Evolutionary conservation across 371 early-diverging fungal species (phyloP), one percentile per base, ranked within the genome.

Genomic region (Smittium culicis): DNA sequence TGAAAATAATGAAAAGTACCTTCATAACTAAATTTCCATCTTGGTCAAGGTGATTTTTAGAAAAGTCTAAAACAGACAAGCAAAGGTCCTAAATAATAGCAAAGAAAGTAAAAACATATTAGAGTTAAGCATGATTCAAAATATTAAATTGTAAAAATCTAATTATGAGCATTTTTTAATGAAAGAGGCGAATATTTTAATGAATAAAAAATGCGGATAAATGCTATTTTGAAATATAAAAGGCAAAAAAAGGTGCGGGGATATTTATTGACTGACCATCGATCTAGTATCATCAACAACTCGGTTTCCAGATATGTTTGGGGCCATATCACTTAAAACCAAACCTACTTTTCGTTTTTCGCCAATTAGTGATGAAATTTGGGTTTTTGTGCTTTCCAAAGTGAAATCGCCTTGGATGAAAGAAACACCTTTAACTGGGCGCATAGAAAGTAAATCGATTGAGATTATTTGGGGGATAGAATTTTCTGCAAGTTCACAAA

Each of bases 241-340:
- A n/a, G n/a, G n/a, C n/a, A n/a, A n/a, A n/a, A n/a, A n/a, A n/a
- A n/a, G n/a, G n/a, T n/a, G n/a, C n/a, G n/a, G n/a, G n/a, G n/a
- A n/a, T n/a, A n/a, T n/a, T n/a, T n/a, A n/a, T n/a, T n/a, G 34
- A 66, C 66, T 31, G n/a, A 59, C 66, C 66, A 71, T 77, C 2
- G 74, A 68, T 25, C 75, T 69, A 24, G 67, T 66, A 0, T 75
- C 69, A 45, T 74, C 77, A 24, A 74, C 75, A 70, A 82, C 78
- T 77, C 82, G 29, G 78, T 81, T 73, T 67, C 90, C 90, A 1
- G 85, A 82, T 64, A 89, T 86, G 35, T 82, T 78, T 61, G 88
- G 90, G 31, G 90, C 88, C 91, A 90, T 90, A 68, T 90, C 92
- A 1, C 87, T 86, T 32, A 88, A 70, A 0, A 92, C 77, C 2